Conservation (phyloP, 2,329 filamentous ascomycete species). For the Zalaria sp. region DNA sequence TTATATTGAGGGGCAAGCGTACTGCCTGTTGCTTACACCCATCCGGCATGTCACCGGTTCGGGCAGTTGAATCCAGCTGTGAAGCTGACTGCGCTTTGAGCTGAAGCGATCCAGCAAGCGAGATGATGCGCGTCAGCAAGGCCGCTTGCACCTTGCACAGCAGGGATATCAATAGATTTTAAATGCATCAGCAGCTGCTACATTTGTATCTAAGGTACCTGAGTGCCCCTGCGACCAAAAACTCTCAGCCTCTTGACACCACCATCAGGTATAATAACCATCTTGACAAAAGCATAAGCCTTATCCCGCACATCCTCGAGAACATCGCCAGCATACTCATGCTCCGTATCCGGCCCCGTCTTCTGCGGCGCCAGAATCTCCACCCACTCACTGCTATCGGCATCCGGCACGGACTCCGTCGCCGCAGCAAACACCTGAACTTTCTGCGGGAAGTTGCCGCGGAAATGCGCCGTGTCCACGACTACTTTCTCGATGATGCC, state of each 20-base stretch:
- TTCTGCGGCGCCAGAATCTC: conserved; percentile 53
- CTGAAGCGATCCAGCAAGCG: no score
- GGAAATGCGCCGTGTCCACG: conserved; percentile 70
- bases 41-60: no score
- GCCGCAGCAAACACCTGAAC: conserved; percentile 49
- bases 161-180: no score
- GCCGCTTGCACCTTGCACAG: no score
- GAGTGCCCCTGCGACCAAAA: conserved; percentile 43
- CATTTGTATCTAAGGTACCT: no score
- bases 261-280: conserved; percentile 86
- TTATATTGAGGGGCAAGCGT: no score
- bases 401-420: conserved; percentile 38
- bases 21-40: no score
- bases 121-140: no score
- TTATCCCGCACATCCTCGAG: conserved; percentile 37
- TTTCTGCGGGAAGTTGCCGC: conserved; percentile 72
- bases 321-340: conserved; percentile 39
- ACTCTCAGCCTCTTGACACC: conserved; percentile 80
- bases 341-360: conserved; percentile 59
- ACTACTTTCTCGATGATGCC: conserved; percentile 52
- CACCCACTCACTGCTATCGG: conserved; percentile 48
- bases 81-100: no score
- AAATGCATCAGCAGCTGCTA: no score
- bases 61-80: no score
- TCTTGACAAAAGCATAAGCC: conserved; percentile 68